phyloP scores from a whole-genome alignment of 108 stramenopile genomes.

The Epithemia pelagica region DNA sequence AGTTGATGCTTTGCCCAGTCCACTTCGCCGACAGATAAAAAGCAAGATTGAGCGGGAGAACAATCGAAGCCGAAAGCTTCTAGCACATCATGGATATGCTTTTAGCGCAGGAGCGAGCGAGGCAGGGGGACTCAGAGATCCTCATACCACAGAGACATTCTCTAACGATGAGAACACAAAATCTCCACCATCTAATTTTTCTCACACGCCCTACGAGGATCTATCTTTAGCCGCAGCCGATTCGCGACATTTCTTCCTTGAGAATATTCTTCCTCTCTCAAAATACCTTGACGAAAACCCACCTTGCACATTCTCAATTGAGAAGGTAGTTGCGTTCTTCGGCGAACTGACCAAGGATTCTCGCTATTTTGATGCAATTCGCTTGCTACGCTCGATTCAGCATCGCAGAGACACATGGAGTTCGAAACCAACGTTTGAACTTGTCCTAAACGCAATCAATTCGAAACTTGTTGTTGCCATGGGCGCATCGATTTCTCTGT shows the following conservation, averaged over 20 bases:
- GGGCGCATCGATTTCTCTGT: too few relatives aligned
- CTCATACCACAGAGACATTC: neutral
- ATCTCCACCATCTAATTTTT: neutral
- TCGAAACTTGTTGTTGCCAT: too few relatives aligned
- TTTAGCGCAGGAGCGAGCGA: neutral
- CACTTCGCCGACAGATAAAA: constrained; percentile 20
- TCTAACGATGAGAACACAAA: neutral
- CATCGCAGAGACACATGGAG: constrained; percentile 45
- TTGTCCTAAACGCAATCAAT: too few relatives aligned
- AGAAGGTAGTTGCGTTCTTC: constrained; percentile 41
- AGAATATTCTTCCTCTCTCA: constrained; percentile 52
- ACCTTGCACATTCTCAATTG: constrained; percentile 19
- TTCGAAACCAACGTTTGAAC: too few relatives aligned
- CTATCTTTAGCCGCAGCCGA: neutral
- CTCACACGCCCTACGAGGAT: neutral
- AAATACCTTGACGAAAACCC: constrained; percentile 43
- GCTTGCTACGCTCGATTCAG: constrained; percentile 45
- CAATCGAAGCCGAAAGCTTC: constrained; percentile 6
- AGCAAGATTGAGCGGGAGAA: constrained; percentile 11
- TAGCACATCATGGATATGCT: neutral
- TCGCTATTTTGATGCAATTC: constrained; percentile 34
- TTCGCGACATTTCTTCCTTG: constrained; percentile 24
- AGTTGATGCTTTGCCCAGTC: constrained; percentile 31
- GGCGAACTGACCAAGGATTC: constrained; percentile 33
- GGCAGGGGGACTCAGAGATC: neutral